These are phyloP conservation scores for Metschnikowia gelsemii DNA, from an alignment of 805 yeast species.

Conservation along the genomic window DNA sequence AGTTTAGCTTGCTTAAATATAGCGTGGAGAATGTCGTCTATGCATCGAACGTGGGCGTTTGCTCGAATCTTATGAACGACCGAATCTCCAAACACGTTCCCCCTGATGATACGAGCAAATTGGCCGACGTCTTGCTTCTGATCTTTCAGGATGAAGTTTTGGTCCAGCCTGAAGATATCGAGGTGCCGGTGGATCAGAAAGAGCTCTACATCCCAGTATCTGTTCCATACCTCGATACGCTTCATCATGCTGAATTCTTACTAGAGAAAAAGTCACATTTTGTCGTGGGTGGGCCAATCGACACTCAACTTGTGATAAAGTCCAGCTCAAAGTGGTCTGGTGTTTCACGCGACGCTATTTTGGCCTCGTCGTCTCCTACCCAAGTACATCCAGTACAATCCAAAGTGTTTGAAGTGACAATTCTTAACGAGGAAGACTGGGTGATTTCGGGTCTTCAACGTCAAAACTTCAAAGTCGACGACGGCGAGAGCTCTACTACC, in stretches of 20 bases:
- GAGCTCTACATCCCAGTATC: conserved; percentile 54
- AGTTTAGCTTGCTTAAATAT: conserved; percentile 33
- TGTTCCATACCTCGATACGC: conserved; percentile 57
- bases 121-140: conserved; percentile 13
- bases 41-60: conserved; percentile 22
- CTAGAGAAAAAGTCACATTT: conserved; percentile 42
- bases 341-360: conserved; percentile 1
- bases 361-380: conserved; percentile 18
- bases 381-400: not conserved
- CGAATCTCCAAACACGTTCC: conserved; percentile 5
- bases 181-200: not conserved
- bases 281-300: conserved; percentile 65
- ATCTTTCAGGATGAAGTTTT: conserved; percentile 1
- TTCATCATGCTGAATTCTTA: conserved; percentile 55
- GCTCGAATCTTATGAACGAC: conserved; percentile 13
- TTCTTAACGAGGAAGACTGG: conserved; percentile 71
- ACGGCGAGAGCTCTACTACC: conserved; percentile 13
- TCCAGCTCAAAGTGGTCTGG: conserved; percentile 48
- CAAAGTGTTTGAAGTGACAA: conserved; percentile 44
- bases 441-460: conserved; percentile 68
- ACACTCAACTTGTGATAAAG: conserved; percentile 40
- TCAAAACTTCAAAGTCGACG: conserved; percentile 46
- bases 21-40: conserved; percentile 24
- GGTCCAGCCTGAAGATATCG: not conserved
- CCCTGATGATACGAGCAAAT: conserved; percentile 10